A percentile compares a stretch with the other conserved stretches of the same genome.
These are phyloP conservation scores for Leptosphaerulina australis DNA, from an alignment of 2,329 filamentous ascomycete genomes.

Conservation along the genomic window DNA sequence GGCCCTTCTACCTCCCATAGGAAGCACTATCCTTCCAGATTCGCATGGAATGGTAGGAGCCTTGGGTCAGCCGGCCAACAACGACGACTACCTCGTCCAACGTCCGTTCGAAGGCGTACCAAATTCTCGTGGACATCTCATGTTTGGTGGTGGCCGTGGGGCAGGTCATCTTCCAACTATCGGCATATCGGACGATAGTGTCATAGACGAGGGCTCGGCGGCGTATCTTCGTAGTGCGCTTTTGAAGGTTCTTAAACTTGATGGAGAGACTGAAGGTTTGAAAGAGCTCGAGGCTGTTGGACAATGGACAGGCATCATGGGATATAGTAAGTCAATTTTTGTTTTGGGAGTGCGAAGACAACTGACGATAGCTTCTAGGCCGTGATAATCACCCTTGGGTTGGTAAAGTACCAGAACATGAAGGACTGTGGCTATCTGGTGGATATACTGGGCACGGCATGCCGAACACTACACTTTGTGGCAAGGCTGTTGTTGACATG, in stretches of 20 bases:
- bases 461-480: constrained; percentile 73
- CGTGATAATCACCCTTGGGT: constrained; percentile 73
- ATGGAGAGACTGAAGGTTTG: constrained; percentile 44
- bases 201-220: constrained; percentile 62
- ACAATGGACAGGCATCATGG: constrained; percentile 82
- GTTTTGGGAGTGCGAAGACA: too few species aligned
- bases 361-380: not conserved
- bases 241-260: constrained; percentile 44
- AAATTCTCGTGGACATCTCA: constrained; percentile 61
- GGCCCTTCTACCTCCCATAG: constrained; percentile 64
- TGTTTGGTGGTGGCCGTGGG: constrained; percentile 74
- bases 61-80: constrained; percentile 52
- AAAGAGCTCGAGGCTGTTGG: constrained; percentile 55
- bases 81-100: constrained; percentile 77
- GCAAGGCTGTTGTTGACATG: constrained; percentile 66
- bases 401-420: constrained; percentile 65
- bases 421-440: constrained; percentile 67
- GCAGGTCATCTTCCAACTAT: constrained; percentile 54
- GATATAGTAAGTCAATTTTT: constrained; percentile 53
- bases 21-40: constrained; percentile 56
- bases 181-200: constrained; percentile 65
- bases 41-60: constrained; percentile 70
- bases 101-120: constrained; percentile 58
- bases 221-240: constrained; percentile 60
- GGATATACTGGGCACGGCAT: constrained; percentile 78